A percentile compares a stretch with the other conserved stretches of the same genome.
phyloP scores from a whole-genome alignment of 164 flowering plant species.

The Berberis vulgaris region DNA sequence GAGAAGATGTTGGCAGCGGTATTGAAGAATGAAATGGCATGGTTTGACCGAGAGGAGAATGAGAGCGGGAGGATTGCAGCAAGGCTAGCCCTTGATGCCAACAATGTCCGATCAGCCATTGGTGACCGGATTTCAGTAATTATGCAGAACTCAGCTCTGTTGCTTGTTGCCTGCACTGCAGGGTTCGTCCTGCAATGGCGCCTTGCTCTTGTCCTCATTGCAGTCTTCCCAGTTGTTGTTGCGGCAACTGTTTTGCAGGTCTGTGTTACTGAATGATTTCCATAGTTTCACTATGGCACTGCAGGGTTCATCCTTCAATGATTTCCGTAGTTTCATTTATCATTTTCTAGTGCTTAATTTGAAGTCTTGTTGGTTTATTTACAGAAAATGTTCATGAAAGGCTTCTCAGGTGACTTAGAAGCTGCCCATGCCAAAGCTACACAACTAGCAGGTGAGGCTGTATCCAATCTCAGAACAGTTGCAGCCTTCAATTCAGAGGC shows the following conservation, averaged over 20 bases:
- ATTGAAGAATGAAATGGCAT: slow-evolving; percentile 82
- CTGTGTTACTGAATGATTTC: not conserved
- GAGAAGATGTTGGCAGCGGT: slow-evolving; percentile 89
- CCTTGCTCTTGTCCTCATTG: slow-evolving; percentile 87
- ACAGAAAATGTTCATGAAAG: slow-evolving; percentile 96
- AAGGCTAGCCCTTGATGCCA: slow-evolving; percentile 87
- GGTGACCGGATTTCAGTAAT: slow-evolving; percentile 95
- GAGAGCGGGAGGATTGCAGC: slow-evolving; percentile 86
- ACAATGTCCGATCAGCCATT: slow-evolving; percentile 91
- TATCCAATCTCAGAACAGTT: slow-evolving; percentile 84
- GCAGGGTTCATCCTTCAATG: not conserved
- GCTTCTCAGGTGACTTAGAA: slow-evolving; percentile 94
- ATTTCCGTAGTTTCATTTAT: not conserved
- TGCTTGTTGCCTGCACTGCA: slow-evolving; percentile 93
- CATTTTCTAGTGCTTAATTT: not conserved
- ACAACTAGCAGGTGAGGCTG: slow-evolving; percentile 95
- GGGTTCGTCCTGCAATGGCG: slow-evolving; percentile 97
- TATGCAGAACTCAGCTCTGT: slow-evolving; percentile 90
- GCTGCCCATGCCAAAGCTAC: slow-evolving; percentile 90
- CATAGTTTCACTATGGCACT: not conserved
- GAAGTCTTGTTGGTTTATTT: slow-evolving; percentile 1
- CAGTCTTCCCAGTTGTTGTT: slow-evolving; percentile 93
- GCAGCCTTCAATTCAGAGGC: slow-evolving; percentile 95
- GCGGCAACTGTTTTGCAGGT: slow-evolving; percentile 98
- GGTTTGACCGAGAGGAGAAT: slow-evolving; percentile 97